phyloP scores from a whole-genome alignment of 768 basidiomycete species.

The Symmetrospora coprosmae region DNA sequence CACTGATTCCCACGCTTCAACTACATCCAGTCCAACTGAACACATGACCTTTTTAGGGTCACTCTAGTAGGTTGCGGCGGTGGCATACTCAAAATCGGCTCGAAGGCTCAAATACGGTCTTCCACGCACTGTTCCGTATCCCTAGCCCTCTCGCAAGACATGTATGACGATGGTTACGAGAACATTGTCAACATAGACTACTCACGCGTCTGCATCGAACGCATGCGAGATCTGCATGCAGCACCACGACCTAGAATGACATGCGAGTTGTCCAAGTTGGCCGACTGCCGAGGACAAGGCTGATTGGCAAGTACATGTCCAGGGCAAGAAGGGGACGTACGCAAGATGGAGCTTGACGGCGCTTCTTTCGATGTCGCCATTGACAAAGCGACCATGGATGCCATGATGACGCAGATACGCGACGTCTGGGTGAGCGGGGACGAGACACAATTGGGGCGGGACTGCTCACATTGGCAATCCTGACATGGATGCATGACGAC shows the following conservation, averaged over 20 bases:
- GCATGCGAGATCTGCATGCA: not conserved
- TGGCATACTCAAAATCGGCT: not conserved
- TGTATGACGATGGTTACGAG: constrained; percentile 16
- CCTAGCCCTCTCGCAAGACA: constrained; percentile 8
- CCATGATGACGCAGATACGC: constrained; percentile 8
- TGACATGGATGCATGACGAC: no score
- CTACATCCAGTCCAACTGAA: no score
- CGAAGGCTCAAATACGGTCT: no score
- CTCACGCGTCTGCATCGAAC: constrained; percentile 3
- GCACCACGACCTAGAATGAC: not conserved
- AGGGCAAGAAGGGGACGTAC: constrained; percentile 5
- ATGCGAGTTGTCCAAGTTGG: not conserved
- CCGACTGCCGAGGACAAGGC: not conserved
- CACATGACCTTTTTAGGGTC: no score
- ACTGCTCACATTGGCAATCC: not conserved
- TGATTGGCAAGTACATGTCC: not conserved
- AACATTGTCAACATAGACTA: constrained; percentile 16
- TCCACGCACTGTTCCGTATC: not conserved
- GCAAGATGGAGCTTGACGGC: not conserved
- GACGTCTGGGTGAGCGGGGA: constrained; percentile 14
- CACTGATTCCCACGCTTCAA: not conserved
- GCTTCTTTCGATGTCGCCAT: constrained; percentile 10
- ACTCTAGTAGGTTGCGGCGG: constrained; percentile 4
- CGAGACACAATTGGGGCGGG: not conserved
- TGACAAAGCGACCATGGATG: constrained; percentile 18